These are phyloP conservation scores for Pyrus betulifolia DNA, from an alignment of 306 rosid species.

Conservation along the genomic window DNA sequence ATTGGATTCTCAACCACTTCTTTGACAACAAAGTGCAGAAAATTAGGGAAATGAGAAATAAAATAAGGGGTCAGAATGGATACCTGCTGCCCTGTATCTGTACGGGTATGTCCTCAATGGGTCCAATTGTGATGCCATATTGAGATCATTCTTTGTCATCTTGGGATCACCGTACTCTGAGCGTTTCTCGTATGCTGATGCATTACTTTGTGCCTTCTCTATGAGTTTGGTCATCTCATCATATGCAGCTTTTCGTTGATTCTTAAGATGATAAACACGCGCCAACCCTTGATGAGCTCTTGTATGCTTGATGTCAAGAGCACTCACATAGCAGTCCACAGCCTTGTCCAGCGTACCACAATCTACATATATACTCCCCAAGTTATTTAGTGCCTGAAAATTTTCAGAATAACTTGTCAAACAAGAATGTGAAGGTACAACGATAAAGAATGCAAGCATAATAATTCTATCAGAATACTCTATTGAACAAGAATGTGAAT, in stretches of 20 bases:
- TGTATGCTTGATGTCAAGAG: slow-evolving; percentile 83
- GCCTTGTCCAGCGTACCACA: slow-evolving; percentile 62
- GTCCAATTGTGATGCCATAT: slow-evolving; percentile 54
- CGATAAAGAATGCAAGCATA: neutral
- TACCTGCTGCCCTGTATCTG: slow-evolving; percentile 92
- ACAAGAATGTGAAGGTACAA: slow-evolving; percentile 3
- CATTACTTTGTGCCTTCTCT: slow-evolving; percentile 57
- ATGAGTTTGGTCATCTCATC: slow-evolving; percentile 84
- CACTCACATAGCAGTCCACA: slow-evolving; percentile 58
- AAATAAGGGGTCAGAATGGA: neutral
- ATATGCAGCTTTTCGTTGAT: slow-evolving; percentile 57
- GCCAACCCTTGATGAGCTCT: slow-evolving; percentile 91
- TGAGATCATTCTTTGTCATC: slow-evolving; percentile 64
- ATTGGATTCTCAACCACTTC: neutral
- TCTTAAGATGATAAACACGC: slow-evolving; percentile 61
- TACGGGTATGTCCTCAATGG: slow-evolving; percentile 79
- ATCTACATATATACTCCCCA: slow-evolving; percentile 74
- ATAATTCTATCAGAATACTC: neutral
- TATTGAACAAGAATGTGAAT: slow-evolving; percentile 11
- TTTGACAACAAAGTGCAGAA: neutral
- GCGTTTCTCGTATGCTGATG: slow-evolving; percentile 82
- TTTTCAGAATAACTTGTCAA: slow-evolving; percentile 19
- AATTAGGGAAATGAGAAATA: neutral
- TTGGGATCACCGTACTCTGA: slow-evolving; percentile 81
- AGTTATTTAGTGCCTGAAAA: slow-evolving; percentile 71